Evolutionary conservation across 106 monocot genomes (phyloP).

Genomic region (Dioscorea dumetorum): DNA sequence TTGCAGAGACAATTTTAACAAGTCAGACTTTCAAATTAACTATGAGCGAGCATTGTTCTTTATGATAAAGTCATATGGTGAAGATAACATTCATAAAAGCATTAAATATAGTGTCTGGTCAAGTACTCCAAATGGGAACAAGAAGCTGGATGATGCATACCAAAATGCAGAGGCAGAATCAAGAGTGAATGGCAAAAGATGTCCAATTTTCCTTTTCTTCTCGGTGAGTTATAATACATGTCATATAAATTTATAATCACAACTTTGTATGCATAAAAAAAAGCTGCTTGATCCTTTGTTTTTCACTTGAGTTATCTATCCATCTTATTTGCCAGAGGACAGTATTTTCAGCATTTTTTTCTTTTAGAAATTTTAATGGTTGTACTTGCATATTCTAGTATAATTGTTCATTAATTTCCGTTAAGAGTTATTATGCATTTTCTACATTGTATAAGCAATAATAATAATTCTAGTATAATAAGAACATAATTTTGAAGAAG

Average conservation of each 20-base stretch:
- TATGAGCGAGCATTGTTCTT: slow-evolving; percentile 85
- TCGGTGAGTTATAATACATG: slow-evolving; percentile 45
- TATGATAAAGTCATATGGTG: slow-evolving; percentile 88
- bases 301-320: background rate
- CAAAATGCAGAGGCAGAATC: slow-evolving; percentile 34
- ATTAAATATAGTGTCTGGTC: slow-evolving; percentile 96
- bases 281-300: no score
- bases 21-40: slow-evolving; percentile 42
- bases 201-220: slow-evolving; percentile 89
- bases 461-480: no score
- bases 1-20: slow-evolving; percentile 38
- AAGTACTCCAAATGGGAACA: slow-evolving; percentile 78
- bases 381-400: background rate
- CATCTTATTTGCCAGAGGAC: background rate
- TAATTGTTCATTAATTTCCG: no score
- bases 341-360: background rate
- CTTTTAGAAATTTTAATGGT: background rate
- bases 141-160: slow-evolving; percentile 72
- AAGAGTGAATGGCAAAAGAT: slow-evolving; percentile 32
- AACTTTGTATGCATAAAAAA: no score
- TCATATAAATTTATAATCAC: no score
- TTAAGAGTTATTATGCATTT: no score
- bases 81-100: slow-evolving; percentile 86
- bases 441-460: no score
- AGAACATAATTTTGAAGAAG: no score